Percentiles rank a stretch among this genome's conserved stretches.
phyloP scores from a whole-genome alignment of 2,329 filamentous ascomycete genomes.

The Cladophialophora carrionii region DNA sequence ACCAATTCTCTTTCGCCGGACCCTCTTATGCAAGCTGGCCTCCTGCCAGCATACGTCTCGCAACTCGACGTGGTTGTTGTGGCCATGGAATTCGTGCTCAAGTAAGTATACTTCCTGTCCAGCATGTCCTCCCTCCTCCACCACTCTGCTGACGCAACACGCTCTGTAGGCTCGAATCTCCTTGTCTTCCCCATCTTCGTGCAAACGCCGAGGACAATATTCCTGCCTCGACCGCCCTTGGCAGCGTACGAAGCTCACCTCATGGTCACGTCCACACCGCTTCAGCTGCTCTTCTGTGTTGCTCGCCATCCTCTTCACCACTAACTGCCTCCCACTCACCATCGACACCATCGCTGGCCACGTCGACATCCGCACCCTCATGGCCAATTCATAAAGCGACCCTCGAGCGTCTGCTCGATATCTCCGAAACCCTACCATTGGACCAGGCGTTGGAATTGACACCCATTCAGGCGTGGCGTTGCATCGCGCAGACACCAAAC shows the following conservation, averaged over 20 bases:
- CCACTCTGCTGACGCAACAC: not conserved
- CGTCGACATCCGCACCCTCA: not conserved
- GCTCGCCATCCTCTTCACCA: slow-evolving; percentile 15
- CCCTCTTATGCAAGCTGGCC: not conserved
- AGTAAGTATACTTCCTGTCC: slow-evolving; percentile 35
- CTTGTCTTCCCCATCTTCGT: slow-evolving; percentile 42
- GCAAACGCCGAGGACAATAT: slow-evolving; percentile 6
- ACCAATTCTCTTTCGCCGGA: not conserved
- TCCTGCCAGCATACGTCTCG: slow-evolving; percentile 4
- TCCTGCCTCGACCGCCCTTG: not conserved
- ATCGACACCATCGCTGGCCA: not conserved
- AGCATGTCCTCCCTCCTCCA: not conserved
- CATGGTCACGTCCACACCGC: slow-evolving; percentile 42
- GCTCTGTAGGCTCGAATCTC: slow-evolving; percentile 41
- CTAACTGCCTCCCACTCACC: slow-evolving; percentile 18
- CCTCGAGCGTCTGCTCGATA: slow-evolving; percentile 23
- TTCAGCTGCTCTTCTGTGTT: slow-evolving; percentile 40
- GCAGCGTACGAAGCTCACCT: slow-evolving; percentile 31
- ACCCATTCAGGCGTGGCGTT: slow-evolving; percentile 46
- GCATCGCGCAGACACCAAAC: slow-evolving; percentile 39
- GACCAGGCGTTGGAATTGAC: slow-evolving; percentile 41
- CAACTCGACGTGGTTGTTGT: slow-evolving; percentile 35
- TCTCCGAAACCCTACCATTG: slow-evolving; percentile 36
- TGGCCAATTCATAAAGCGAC: slow-evolving; percentile 19
- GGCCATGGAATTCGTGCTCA: slow-evolving; percentile 44